These are phyloP conservation scores for Candida hispaniensis DNA, from an alignment of 805 yeast species.

Conservation along the genomic window DNA sequence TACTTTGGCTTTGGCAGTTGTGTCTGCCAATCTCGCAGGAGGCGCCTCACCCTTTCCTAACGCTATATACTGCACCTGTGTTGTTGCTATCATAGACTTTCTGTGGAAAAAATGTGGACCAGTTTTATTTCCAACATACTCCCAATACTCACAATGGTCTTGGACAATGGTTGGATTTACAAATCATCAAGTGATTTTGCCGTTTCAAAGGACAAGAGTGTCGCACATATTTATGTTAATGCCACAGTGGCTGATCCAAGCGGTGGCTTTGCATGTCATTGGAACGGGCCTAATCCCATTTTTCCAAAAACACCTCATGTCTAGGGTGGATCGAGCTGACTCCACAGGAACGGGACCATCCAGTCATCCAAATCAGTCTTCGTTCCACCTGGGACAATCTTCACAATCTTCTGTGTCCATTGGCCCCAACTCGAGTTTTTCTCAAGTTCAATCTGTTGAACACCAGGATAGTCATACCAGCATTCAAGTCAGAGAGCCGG, in stretches of 20 bases:
- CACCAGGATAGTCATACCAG: constrained; percentile 1
- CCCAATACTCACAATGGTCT: constrained; percentile 7
- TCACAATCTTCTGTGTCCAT: constrained; percentile 5
- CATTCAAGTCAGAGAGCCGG: constrained; percentile 3
- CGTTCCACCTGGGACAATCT: constrained; percentile 3
- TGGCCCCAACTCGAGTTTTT: no score
- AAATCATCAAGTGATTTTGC: constrained; percentile 21
- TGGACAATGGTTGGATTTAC: constrained; percentile 16
- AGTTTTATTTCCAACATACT: constrained; percentile 18
- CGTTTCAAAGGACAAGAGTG: no score
- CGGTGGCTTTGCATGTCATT: constrained; percentile 28
- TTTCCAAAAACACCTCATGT: constrained; percentile 24
- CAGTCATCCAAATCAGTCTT: constrained; percentile 3
- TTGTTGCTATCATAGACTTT: constrained; percentile 23
- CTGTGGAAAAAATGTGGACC: constrained; percentile 20
- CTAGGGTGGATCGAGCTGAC: constrained; percentile 8
- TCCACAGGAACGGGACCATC: not conserved
- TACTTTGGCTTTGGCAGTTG: constrained; percentile 27
- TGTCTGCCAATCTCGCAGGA: constrained; percentile 28
- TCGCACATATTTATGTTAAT: no score
- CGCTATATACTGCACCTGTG: constrained; percentile 26
- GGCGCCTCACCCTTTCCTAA: constrained; percentile 24
- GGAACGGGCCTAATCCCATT: constrained; percentile 26
- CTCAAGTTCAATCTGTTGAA: no score
- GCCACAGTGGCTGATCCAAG: constrained; percentile 23